Conservation (phyloP, 257 asterid species). For the Fraxinus quadrangulata region DNA sequence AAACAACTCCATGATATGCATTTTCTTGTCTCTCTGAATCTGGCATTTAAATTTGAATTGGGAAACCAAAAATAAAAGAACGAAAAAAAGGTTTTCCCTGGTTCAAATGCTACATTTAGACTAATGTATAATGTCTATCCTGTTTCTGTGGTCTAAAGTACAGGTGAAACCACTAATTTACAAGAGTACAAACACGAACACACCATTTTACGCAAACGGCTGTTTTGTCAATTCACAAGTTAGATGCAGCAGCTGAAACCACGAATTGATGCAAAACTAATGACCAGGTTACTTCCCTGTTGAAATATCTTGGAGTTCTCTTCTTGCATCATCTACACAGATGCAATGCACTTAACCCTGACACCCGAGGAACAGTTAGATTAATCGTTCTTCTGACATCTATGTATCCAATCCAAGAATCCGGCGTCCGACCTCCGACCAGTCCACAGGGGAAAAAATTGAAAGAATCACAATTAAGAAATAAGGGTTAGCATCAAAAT, state of each 20-base stretch:
- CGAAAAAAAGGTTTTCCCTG: background rate
- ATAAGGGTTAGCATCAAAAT: constrained; percentile 53
- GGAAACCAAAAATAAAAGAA: background rate
- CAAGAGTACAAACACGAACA: constrained; percentile 45
- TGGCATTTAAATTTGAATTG: background rate
- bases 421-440: constrained; percentile 35
- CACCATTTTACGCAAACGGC: constrained; percentile 25
- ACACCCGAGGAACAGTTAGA: constrained; percentile 31
- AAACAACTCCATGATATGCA: background rate
- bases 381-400: constrained; percentile 29
- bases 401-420: constrained; percentile 35
- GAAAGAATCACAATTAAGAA: constrained; percentile 61
- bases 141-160: constrained; percentile 43
- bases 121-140: constrained; percentile 36
- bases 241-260: constrained; percentile 44
- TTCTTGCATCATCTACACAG: constrained; percentile 39
- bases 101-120: constrained; percentile 2
- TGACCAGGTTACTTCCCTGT: constrained; percentile 27
- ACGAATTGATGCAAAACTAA: constrained; percentile 29
- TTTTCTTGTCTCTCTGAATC: background rate
- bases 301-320: constrained; percentile 30
- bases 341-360: constrained; percentile 22
- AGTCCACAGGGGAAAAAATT: constrained; percentile 45
- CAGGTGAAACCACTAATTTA: constrained; percentile 45
- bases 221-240: constrained; percentile 32